Percentiles rank a stretch among this genome's conserved stretches.
These are phyloP conservation scores for Pleurotus giganteus DNA, from an alignment of 768 basidiomycete species.

Conservation along the genomic window DNA sequence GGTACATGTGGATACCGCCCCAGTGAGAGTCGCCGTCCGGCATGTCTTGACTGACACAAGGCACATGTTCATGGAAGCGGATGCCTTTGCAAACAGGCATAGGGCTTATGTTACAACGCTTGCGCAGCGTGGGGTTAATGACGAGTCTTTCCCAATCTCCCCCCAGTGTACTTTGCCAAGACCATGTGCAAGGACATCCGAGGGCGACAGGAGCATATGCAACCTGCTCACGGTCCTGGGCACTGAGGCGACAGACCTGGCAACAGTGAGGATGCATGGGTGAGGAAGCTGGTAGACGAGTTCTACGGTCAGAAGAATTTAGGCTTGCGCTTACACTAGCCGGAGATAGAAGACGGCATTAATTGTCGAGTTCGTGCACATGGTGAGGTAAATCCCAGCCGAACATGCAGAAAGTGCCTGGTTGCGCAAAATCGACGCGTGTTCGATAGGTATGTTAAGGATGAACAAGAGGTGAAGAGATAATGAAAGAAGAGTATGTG, in stretches of 20 bases:
- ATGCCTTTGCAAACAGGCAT: neutral
- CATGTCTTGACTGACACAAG: constrained; percentile 1
- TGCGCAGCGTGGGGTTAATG: constrained; percentile 3
- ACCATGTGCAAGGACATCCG: neutral
- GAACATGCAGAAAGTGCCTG: constrained; percentile 1
- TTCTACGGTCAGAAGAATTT: neutral
- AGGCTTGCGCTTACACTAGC: neutral
- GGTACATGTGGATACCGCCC: neutral
- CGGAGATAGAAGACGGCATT: neutral
- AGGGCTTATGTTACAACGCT: neutral
- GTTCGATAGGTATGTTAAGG: too few relatives aligned
- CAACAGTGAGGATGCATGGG: neutral
- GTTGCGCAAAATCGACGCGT: too few relatives aligned
- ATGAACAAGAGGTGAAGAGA: too few relatives aligned
- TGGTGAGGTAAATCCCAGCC: constrained; percentile 2
- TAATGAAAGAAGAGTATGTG: neutral
- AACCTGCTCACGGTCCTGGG: constrained; percentile 6
- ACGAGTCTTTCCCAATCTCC: neutral
- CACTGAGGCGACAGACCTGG: neutral
- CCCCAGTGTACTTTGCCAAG: neutral
- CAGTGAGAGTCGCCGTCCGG: constrained; percentile 1
- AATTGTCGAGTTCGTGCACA: neutral
- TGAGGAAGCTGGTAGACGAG: neutral
- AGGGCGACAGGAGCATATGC: constrained; percentile 1
- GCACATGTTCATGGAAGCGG: constrained; percentile 1